These are phyloP conservation scores for Mortierella claussenii DNA, from an alignment of 192 early-diverging fungal genomes.

Conservation along the genomic window DNA sequence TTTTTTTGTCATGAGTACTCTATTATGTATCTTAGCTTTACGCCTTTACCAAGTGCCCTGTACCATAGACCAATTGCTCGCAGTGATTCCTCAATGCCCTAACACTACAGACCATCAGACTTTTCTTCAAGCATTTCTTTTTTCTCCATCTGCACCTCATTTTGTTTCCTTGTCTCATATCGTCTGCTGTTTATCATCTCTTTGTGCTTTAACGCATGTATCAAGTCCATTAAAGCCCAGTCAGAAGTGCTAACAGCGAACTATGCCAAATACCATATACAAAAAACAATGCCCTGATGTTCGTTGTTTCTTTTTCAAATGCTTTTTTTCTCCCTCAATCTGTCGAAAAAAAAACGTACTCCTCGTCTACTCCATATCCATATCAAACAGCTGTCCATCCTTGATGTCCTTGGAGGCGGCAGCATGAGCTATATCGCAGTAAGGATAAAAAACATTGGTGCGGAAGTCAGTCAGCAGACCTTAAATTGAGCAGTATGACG, in stretches of 20 bases:
- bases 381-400: conserved; percentile 48
- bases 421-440: conserved; percentile 34
- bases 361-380: conserved; percentile 48
- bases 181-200: no score
- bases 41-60: no score
- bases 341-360: conserved; percentile 16
- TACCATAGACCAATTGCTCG: no score
- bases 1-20: conserved; percentile 2
- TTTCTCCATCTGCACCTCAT: no score
- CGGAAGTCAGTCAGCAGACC: no score
- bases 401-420: conserved; percentile 49
- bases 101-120: no score
- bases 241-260: conserved; percentile 1
- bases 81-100: no score
- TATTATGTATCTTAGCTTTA: not conserved
- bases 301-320: conserved; percentile 9
- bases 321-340: conserved; percentile 8
- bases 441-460: not conserved
- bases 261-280: conserved; percentile 1
- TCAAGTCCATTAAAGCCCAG: not conserved
- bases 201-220: no score
- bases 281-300: not conserved
- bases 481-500: not conserved
- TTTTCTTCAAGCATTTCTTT: no score
- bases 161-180: no score